Evolutionary conservation across 768 basidiomycete species (phyloP).

Genomic region (Cystofilobasidium ferigula): DNA sequence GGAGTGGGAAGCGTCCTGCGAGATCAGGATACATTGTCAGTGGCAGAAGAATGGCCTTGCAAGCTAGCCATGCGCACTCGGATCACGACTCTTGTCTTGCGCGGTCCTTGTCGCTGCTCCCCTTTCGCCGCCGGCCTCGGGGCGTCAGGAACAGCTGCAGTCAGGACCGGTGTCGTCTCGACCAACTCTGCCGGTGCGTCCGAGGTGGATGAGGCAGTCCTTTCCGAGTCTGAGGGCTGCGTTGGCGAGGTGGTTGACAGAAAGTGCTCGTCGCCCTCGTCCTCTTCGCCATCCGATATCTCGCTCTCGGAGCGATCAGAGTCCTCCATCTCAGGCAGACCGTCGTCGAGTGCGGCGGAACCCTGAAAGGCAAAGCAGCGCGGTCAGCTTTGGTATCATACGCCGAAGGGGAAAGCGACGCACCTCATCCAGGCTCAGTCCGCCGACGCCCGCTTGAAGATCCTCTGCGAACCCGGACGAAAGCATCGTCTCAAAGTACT

Average conservation of each 20-base stretch:
- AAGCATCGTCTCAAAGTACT: conserved; percentile 26
- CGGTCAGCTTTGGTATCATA: neutral
- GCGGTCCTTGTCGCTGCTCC: neutral
- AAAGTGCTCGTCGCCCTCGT: conserved; percentile 5
- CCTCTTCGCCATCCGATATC: conserved; percentile 7
- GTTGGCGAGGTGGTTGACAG: neutral
- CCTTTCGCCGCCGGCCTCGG: neutral
- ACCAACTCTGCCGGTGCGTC: neutral
- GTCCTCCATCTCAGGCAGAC: conserved; percentile 12
- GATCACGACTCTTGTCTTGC: conserved; percentile 48
- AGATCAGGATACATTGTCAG: neutral
- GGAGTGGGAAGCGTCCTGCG: conserved; percentile 44
- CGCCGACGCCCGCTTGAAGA: neutral
- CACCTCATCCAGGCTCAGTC: neutral
- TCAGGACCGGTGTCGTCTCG: neutral
- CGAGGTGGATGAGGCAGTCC: neutral
- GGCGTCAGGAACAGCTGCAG: neutral
- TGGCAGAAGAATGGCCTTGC: neutral
- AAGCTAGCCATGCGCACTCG: conserved; percentile 37
- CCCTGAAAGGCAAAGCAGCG: neutral
- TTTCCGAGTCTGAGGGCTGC: neutral
- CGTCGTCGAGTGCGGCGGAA: neutral
- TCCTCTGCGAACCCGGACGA: conserved; percentile 20
- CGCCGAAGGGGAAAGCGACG: neutral
- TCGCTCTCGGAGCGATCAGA: conserved; percentile 9